Evolutionary conservation across 2,329 filamentous ascomycete genomes (phyloP), one percentile per base, ranked within the genome.

Genomic region (Ophiostoma piceae): DNA sequence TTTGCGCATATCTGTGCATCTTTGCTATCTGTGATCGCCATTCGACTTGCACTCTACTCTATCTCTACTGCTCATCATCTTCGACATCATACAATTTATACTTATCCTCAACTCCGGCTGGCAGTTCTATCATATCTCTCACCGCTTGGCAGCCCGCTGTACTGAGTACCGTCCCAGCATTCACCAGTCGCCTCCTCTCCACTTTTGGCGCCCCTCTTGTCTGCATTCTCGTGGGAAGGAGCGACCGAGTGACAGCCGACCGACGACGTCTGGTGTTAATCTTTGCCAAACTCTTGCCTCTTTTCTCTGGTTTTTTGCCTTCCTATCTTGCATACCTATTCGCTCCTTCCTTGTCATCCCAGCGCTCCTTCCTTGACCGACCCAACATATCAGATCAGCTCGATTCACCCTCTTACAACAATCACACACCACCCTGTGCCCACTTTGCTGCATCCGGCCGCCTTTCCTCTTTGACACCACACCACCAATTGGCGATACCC

Each of bases 391-490:
- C 43, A n/a, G 43, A 47, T n/a, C 43, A 47, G 43, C 16, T 41
- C 14, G 22, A 26, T 39, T 22, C 19, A 29, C 37, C 37, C 35
- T 66, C 32, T 41, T 22, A 29, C 39, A 22, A 37, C 19, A 37
- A 66, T 65, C 62, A 16, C 32, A 66, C 65, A 43, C 22, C 22
- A 43, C 65, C n/a, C 35, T 66, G 65, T 43, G 39, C 65, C 65
- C 65, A 66, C 65, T 66, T 66, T 66, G 65, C 65, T 66, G 65
- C 65, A 66, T 66, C 65, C 65, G 65, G 22, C 65, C 65, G 39
- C 65, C 12, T 22, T 66, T 43, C 22, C 37, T 22, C 39, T 41
- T 66, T 66, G 37, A 29, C 51, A 47, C 65, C 65, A 66, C 65
- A 47, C 65, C 37, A 66, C 65, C 65, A 66, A 41, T 26, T 66